Conservation (phyloP, 108 stramenopile genomes). For the Mediolabrus comicus region DNA sequence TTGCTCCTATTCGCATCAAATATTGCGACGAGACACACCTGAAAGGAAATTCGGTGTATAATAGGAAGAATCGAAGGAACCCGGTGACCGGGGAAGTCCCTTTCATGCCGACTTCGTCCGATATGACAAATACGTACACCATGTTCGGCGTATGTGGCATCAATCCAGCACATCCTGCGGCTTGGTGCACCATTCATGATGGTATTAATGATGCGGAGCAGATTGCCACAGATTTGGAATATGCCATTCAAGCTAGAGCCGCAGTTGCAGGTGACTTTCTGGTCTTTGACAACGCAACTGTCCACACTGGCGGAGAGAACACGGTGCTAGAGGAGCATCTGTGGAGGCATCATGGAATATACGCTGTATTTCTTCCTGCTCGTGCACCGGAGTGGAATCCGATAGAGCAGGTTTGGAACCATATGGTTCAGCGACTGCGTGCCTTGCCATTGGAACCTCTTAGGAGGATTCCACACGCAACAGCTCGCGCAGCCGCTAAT, state of each 20-base stretch:
- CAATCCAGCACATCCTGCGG: no score
- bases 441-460: background rate
- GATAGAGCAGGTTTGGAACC: background rate
- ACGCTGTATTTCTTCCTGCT: background rate
- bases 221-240: background rate
- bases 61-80: constrained; percentile 6
- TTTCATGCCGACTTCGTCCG: background rate
- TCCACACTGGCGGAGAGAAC: constrained; percentile 7
- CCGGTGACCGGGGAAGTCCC: constrained; percentile 14
- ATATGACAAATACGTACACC: constrained; percentile 8
- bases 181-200: background rate
- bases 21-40: constrained; percentile 7
- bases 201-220: background rate
- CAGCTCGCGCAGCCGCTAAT: background rate
- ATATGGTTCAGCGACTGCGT: background rate
- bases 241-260: background rate
- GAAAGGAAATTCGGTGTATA: constrained; percentile 20
- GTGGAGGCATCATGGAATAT: constrained; percentile 5
- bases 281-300: background rate
- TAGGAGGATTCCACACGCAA: background rate
- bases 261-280: background rate
- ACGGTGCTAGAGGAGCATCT: background rate
- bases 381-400: constrained; percentile 6
- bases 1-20: background rate
- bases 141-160: constrained; percentile 25